Base-by-base conservation (phyloP, 2,329 filamentous ascomycete species). In the Trichoderma guizhouense region DNA sequence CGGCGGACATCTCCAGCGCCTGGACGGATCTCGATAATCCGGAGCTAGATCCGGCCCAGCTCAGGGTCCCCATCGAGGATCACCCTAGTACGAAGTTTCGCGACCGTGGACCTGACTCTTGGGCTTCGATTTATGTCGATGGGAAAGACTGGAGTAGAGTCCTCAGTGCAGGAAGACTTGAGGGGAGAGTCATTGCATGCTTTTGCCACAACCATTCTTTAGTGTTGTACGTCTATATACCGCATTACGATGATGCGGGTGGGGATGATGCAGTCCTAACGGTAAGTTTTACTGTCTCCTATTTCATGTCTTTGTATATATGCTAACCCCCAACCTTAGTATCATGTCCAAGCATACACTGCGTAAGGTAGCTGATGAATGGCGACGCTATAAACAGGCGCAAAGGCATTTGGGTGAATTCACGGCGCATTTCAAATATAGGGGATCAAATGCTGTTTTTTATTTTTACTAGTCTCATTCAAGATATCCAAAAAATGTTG, bases 101-200 rank as follows among this genome's bases (percentile, higher is more conserved):
- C 76, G 88, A 90, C 68, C 90, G 89, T 24, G 93, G 93, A 15
- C 93, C 94, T 15, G 90, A 94, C 73, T 90, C 90, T 60, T 98
- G 95, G 94, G 93, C 94, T 1, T 94, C 89, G 28, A 95, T 98
- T 43, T 87, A 93, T 68, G 94, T 98, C 28, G 96, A 98, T 82
- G 96, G 94, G 39, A 92, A 90, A 80, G 96, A 99, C 80, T 98
- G 96, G 95, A 94, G 94, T 36, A 90, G 89, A 75, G 95, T 98
- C n/a, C 85, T 99, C 75, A 97, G 94, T 80, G 95, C 98, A 14
- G 95, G 95, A 1, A 87, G 95, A 65, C 83, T 98, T 34, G 95
- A 96, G 76, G 95, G 94, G 1, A 88, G 94, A 75, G 95, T 98
- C 66, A 96, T 98, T 84, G 96, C 95, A 71, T 98, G 95, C 79